These are phyloP conservation scores for Neltuma alba DNA, from an alignment of 306 rosid genomes.

Conservation along the genomic window DNA sequence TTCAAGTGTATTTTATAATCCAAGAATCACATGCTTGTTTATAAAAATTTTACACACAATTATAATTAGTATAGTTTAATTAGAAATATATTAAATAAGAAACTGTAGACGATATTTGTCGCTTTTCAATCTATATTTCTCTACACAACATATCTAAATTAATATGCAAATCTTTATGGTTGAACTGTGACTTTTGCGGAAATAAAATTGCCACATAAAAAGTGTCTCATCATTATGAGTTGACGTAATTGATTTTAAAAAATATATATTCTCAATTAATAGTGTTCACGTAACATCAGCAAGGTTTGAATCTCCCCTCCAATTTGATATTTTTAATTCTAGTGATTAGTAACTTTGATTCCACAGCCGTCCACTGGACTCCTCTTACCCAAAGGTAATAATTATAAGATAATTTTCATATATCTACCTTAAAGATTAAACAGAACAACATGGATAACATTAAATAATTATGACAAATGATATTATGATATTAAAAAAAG, in stretches of 20 bases:
- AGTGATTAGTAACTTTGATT: no score
- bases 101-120: neutral
- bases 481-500: neutral
- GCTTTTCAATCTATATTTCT: neutral
- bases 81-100: neutral
- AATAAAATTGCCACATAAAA: neutral
- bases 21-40: neutral
- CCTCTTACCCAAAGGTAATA: neutral
- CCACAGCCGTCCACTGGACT: no score
- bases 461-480: neutral
- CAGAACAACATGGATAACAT: neutral
- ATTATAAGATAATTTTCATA: neutral
- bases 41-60: neutral
- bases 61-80: no score
- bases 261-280: no score
- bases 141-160: neutral
- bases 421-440: neutral
- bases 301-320: no score
- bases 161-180: no score
- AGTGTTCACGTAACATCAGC: no score
- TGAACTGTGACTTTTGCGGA: no score
- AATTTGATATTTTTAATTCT: no score
- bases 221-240: neutral
- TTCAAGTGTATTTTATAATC: neutral
- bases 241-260: neutral